Evolutionary conservation across 2,329 filamentous ascomycete species (phyloP), one percentile per base, ranked within the genome.

Genomic region (Ambrosiella cleistominuta): DNA sequence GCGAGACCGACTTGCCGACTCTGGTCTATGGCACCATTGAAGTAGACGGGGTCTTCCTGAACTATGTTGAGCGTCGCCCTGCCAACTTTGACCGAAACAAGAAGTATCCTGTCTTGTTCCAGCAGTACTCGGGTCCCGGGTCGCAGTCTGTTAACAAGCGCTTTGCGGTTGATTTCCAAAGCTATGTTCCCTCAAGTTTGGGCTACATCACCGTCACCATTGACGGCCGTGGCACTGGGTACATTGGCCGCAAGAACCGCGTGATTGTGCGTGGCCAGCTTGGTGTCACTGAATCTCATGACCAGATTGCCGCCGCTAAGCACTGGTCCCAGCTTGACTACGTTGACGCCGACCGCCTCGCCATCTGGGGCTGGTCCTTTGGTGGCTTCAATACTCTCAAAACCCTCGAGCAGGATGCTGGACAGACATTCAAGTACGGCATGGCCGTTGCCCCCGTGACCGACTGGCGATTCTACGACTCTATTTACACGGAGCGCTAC

Each of bases 371-470:
- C 53, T 98, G 93, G 93, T 95, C 88, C 62, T 98, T 93, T 66
- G 93, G 93, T 60, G 93, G 93, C 9, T 98, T 95, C 74, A 86
- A 87, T 75, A 88, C 93, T 5, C 78, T 98, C 65, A 98, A 98
- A 74, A 93, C 88, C 1, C 81, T 98, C 11, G 93, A 98, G 74
- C 79, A 81, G 62, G 93, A 98, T 67, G 91, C 81, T 7, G 93
- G 94, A 4, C 69, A 81, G 66, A 97, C 90, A 0, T 98, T 96
- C 73, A 83, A 83, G 63, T 98, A 98, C 68, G 94, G 93, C 64
- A 95, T 98, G 86, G 89, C 94, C 6, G 94, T 98, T 56, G 93
- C 93, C 1, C 93, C 93, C 15, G 93, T 98, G n/a, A 97, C 91
- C 0, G 90, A 98, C 70, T 98, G 93, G 93, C 79, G 86, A 59